These are phyloP conservation scores for Calonectria pseudoreteaudii DNA, from an alignment of 2,329 filamentous ascomycete species.

Conservation along the genomic window DNA sequence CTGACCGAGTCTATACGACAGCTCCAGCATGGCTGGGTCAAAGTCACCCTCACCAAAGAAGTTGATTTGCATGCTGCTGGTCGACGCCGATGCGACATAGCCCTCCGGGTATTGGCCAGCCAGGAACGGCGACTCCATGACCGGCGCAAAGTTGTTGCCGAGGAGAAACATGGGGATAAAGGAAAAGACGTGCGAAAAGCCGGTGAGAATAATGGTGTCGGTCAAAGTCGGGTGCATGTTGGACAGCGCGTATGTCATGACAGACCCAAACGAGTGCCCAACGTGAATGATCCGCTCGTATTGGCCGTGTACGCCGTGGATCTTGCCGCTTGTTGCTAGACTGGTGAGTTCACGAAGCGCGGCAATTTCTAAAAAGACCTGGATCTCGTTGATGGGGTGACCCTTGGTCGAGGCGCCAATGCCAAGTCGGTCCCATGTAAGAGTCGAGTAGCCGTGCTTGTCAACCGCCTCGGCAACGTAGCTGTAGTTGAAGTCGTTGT, in stretches of 20 bases:
- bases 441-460: constrained; percentile 67
- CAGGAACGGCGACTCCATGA: constrained; percentile 47
- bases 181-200: constrained; percentile 63
- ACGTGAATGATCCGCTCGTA: constrained; percentile 66
- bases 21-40: constrained; percentile 63
- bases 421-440: constrained; percentile 72
- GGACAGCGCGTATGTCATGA: constrained; percentile 67
- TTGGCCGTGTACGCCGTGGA: constrained; percentile 54
- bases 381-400: constrained; percentile 70
- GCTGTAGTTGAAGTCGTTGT: constrained; percentile 70
- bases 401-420: constrained; percentile 69
- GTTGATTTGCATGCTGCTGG: constrained; percentile 62
- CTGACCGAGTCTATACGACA: constrained; percentile 61
- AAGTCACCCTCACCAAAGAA: constrained; percentile 67
- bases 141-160: constrained; percentile 60
- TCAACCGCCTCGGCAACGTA: constrained; percentile 69
- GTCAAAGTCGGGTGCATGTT: constrained; percentile 63
- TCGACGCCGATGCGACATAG: constrained; percentile 63
- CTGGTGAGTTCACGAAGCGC: constrained; percentile 66
- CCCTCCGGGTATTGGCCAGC: constrained; percentile 55
- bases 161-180: constrained; percentile 59
- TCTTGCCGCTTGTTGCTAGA: constrained; percentile 57
- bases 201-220: constrained; percentile 70
- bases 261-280: constrained; percentile 74
- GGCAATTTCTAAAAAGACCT: constrained; percentile 68